A percentile compares a stretch with the other conserved stretches of the same genome.
Conservation (phyloP, 345 rosid species). For the Diplotaxis tenuifolia region DNA sequence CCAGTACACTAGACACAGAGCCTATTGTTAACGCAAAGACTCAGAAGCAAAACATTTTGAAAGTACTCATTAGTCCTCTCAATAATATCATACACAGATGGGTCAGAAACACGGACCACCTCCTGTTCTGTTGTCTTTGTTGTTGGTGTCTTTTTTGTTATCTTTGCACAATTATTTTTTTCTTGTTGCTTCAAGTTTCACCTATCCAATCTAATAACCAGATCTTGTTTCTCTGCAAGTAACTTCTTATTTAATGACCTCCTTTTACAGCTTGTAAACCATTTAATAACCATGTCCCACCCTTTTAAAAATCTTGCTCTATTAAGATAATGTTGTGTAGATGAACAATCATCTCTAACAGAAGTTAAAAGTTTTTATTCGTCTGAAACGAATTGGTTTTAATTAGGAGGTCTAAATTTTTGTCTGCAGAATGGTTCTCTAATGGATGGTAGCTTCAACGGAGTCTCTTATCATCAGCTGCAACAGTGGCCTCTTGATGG, state of each 20-base stretch:
- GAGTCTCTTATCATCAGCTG: slow-evolving; percentile 42
- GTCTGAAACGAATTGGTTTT: neutral
- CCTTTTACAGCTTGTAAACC: slow-evolving; percentile 18
- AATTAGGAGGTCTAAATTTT: neutral
- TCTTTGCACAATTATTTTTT: slow-evolving; percentile 29
- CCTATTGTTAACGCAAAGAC: slow-evolving; percentile 9
- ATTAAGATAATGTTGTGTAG: neutral
- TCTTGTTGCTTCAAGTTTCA: slow-evolving; percentile 36
- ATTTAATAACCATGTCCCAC: slow-evolving; percentile 26
- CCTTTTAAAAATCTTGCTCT: neutral
- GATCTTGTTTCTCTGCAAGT: slow-evolving; percentile 20
- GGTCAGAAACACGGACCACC: slow-evolving; percentile 36
- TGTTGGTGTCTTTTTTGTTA: slow-evolving; percentile 13
- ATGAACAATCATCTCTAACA: slow-evolving; percentile 4
- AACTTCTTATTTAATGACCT: slow-evolving; percentile 27
- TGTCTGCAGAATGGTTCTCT: slow-evolving; percentile 55
- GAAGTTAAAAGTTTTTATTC: neutral
- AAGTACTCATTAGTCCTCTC: slow-evolving; percentile 30
- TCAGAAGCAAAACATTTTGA: slow-evolving; percentile 10
- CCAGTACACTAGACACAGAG: slow-evolving; percentile 18
- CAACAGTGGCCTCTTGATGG: slow-evolving; percentile 63
- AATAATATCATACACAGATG: slow-evolving; percentile 26
- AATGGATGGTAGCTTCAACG: slow-evolving; percentile 54
- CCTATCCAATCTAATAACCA: slow-evolving; percentile 30
- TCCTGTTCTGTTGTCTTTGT: slow-evolving; percentile 28